phyloP scores from a whole-genome alignment of 768 basidiomycete species.

The Suillus clintonianus region DNA sequence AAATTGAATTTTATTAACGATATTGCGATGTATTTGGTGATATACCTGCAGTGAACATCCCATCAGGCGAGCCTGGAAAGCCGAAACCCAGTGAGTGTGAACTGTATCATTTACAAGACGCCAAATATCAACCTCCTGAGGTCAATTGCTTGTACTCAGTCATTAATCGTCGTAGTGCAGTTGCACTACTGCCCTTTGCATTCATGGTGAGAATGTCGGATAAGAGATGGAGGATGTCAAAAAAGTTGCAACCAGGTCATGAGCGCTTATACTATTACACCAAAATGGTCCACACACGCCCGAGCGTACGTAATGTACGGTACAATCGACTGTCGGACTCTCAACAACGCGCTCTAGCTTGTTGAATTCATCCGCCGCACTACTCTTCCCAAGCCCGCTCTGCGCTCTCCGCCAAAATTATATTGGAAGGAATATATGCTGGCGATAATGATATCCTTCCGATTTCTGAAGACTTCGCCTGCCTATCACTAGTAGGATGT shows the following conservation, averaged over 20 bases:
- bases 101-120: not conserved
- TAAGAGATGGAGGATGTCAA: not conserved
- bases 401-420: not conserved
- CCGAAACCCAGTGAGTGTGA: not conserved
- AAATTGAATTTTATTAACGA: not conserved
- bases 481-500: not conserved
- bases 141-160: slow-evolving; percentile 90
- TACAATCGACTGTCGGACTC: not conserved
- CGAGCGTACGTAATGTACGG: not conserved
- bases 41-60: slow-evolving; percentile 91
- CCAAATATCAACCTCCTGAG: slow-evolving; percentile 56
- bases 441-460: not conserved
- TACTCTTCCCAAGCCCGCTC: not conserved
- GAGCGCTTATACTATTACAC: not conserved
- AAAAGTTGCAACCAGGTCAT: not conserved
- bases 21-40: slow-evolving; percentile 1
- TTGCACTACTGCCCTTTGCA: slow-evolving; percentile 56
- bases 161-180: slow-evolving; percentile 86
- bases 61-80: slow-evolving; percentile 76
- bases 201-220: slow-evolving; percentile 40
- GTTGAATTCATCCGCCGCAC: not conserved
- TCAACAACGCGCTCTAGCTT: not conserved
- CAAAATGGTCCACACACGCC: not conserved
- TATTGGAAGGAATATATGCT: not conserved
- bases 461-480: not conserved